Evolutionary conservation across 2,329 filamentous ascomycete species (phyloP), one percentile per base, ranked within the genome.

Genomic region (Lachnellula arida): DNA sequence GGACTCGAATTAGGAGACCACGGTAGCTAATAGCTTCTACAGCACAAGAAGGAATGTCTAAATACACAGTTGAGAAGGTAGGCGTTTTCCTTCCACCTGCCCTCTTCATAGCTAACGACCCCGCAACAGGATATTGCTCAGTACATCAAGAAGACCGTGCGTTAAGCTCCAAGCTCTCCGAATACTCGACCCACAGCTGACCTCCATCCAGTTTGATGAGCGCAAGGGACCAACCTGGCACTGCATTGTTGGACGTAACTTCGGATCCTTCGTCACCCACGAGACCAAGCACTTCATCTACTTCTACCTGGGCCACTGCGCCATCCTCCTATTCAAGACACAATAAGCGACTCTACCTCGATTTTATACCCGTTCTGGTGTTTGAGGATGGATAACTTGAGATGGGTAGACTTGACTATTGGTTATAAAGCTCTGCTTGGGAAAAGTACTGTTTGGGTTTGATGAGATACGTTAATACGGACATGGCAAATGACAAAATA

Each of bases 231-330:
- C 93, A 61, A 99, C 94, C 72, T 99, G 93, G 94, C 94, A 99
- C 76, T 99, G 94, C 76, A 97, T 99, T 65, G 94, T 99, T 35
- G 94, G 94, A 61, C 84, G 94, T 66, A 97, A 99, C 81, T 99
- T 99, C 77, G 94, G 94, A 67, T 97, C 93, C 76, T 99, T 97
- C 67, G 94, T 99, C 51, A 99, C 94, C 42, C 94, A 99, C 71
- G 94, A 97, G 75, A 97, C 94, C 28, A 97, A 97, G 78, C 94
- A 99, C 76, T 99, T 99, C 79, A 97, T 99, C 73, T 99, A 99
- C 79, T 99, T 99, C 79, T 99, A 99, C 78, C 88, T 99, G 58
- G 94, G 94, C 53, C 94, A 97, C 80, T 97, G 91, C 74, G 94
- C 94, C 58, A 97, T 99, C 71, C 82, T 99, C 55, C 86, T 99